Percentiles rank a stretch among this genome's conserved stretches.
Evolutionary conservation across 148 eudicot species (phyloP).

Genomic region (Hydrangea macrophylla): DNA sequence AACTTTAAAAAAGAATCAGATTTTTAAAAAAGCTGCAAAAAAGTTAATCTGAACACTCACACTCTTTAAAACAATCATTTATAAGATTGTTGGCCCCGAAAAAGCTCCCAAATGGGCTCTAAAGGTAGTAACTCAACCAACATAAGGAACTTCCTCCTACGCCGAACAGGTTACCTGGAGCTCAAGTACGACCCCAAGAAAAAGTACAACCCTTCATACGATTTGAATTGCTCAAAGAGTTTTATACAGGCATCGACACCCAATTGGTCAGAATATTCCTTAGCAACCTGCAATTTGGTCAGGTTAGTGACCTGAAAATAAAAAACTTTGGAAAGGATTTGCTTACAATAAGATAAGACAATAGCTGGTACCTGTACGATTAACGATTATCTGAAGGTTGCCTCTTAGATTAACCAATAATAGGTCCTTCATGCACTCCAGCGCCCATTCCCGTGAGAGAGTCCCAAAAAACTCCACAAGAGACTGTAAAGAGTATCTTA

Average conservation of each 20-base stretch:
- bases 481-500: slow-evolving; percentile 41
- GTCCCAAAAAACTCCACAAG: slow-evolving; percentile 98
- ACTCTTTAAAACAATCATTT: no score
- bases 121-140: no score
- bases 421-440: slow-evolving; percentile 98
- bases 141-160: slow-evolving; percentile 7
- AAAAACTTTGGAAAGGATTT: background rate
- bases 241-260: slow-evolving; percentile 88
- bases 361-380: slow-evolving; percentile 73
- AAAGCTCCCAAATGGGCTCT: no score
- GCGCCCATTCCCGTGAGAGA: slow-evolving; percentile 92
- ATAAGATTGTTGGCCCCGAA: no score
- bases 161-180: slow-evolving; percentile 61
- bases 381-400: slow-evolving; percentile 97
- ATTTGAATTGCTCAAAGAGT: slow-evolving; percentile 94
- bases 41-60: no score
- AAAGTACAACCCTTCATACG: slow-evolving; percentile 93
- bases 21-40: no score
- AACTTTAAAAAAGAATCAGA: no score
- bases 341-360: background rate
- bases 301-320: background rate
- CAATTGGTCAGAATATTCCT: slow-evolving; percentile 89
- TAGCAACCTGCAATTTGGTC: slow-evolving; percentile 71
- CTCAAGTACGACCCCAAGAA: slow-evolving; percentile 92
- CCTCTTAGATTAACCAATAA: slow-evolving; percentile 87